Conservation (phyloP, 108 stramenopile species). For the Pseudonitzschia multiseries region DNA sequence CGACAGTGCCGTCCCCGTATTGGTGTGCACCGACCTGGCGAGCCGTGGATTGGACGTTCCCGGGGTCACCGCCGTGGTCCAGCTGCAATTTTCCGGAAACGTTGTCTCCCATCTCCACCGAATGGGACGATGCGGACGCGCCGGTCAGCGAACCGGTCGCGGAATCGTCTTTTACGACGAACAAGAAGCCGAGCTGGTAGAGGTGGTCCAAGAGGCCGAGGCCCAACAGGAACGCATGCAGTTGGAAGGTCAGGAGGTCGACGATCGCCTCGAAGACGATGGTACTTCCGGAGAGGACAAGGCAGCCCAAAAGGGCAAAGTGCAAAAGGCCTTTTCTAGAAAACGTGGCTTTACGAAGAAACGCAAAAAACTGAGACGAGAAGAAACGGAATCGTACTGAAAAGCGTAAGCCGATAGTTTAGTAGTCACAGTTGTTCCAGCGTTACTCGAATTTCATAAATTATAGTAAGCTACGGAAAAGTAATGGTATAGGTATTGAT, state of each 20-base stretch:
- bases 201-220: constrained; percentile 78
- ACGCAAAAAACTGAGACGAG: constrained; percentile 68
- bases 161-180: constrained; percentile 90
- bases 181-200: constrained; percentile 67
- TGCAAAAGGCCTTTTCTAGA: constrained; percentile 80
- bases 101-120: constrained; percentile 97
- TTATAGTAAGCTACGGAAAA: too few relatives aligned
- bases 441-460: too few relatives aligned
- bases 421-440: too few relatives aligned
- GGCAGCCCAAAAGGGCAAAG: constrained; percentile 51
- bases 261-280: constrained; percentile 31
- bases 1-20: constrained; percentile 72
- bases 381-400: constrained; percentile 19
- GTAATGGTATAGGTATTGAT: too few relatives aligned
- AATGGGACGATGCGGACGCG: constrained; percentile 97
- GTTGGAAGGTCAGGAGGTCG: constrained; percentile 60
- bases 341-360: constrained; percentile 88
- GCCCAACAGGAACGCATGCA: constrained; percentile 71
- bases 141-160: constrained; percentile 89
- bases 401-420: background rate
- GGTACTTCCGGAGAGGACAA: constrained; percentile 38
- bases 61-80: constrained; percentile 95
- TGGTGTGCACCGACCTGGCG: constrained; percentile 97
- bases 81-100: constrained; percentile 94
- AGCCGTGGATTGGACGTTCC: constrained; percentile 95